Base-by-base conservation (phyloP, 805 yeast genomes). In the Starmerella gropengiesseri region DNA sequence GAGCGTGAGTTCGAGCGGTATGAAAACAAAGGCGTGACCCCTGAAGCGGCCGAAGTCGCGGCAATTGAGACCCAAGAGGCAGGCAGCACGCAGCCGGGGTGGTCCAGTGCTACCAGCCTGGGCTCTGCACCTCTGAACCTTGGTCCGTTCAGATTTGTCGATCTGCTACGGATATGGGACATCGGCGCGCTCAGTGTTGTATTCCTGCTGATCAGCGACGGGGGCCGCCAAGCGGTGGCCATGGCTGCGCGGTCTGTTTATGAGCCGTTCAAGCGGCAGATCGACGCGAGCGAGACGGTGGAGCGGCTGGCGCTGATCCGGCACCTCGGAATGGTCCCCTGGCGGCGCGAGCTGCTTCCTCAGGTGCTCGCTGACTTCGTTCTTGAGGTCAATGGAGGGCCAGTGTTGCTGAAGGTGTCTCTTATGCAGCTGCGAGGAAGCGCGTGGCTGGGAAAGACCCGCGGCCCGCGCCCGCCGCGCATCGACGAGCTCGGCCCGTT, bases 151-250 rank as follows among this genome's bases (percentile, higher is more conserved):
- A 32, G 41, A 19, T 31, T 41, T 7, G 40, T 31, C 7, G 45
- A 41, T 31, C 27, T 41, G 18, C 18, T 39, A 20, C 21, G 23
- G 14, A 39, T 32, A 5, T 25, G 36, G 25, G 36, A 25, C 3
- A 9, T 13, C n/a, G 6, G 12, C 19, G 31, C 5, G 12, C 5
- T 7, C 19, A 14, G 25, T 14, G 30, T 25, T n/a, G 16, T 28
- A 20, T 44, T 23, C 25, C 25, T 40, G 17, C 17, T 40, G 14
- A 12, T 45, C 14, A 31, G 45, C 22, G 48, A 45, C 28, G 48
- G 48, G 21, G 22, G 29, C 7, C 41, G 45, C 5, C 30, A 18
- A n/a, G 39, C 40, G 4, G 42, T 45, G n/a, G 47, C 41, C 29
- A 31, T 31, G 9, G 28, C 40, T 6, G 21, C 30, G 30, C 37